phyloP scores from a whole-genome alignment of 169 alveolate genomes.

The Cryptosporidium ubiquitum region DNA sequence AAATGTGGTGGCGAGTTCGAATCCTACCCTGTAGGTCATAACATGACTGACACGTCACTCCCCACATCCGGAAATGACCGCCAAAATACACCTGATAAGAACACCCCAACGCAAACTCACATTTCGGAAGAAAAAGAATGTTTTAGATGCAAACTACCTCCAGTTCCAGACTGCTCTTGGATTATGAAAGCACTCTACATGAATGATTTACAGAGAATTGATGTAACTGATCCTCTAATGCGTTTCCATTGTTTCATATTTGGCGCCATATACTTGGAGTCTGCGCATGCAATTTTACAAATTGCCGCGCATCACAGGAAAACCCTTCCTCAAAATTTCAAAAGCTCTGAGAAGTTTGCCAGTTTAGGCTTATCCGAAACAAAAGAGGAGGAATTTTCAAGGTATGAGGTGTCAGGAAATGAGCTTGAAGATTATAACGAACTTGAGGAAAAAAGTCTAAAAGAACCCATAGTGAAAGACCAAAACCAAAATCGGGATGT shows the following conservation, averaged over 20 bases:
- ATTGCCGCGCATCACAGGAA: slow-evolving; percentile 70
- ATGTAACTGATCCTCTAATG: slow-evolving; percentile 83
- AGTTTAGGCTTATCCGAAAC: neutral
- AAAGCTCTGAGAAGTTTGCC: neutral
- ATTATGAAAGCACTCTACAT: slow-evolving; percentile 82
- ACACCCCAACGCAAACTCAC: neutral
- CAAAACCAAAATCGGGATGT: neutral
- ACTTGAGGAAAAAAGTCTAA: neutral
- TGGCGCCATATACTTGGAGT: slow-evolving; percentile 71
- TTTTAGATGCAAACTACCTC: slow-evolving; percentile 74
- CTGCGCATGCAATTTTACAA: slow-evolving; percentile 71
- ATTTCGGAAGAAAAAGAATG: neutral
- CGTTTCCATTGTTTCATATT: slow-evolving; percentile 83
- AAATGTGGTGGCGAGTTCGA: slow-evolving; percentile 68
- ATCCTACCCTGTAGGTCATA: neutral
- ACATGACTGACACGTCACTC: neutral
- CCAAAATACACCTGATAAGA: neutral
- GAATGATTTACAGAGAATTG: slow-evolving; percentile 85
- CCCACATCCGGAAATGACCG: neutral
- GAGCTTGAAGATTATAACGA: neutral
- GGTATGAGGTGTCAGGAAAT: neutral
- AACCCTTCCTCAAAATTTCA: slow-evolving; percentile 2
- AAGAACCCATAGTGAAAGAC: neutral
- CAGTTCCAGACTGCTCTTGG: slow-evolving; percentile 79
- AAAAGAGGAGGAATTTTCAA: neutral